Evolutionary conservation across 2,329 filamentous ascomycete genomes (phyloP), one percentile per base, ranked within the genome.

Genomic region (Penicillium thymicola): DNA sequence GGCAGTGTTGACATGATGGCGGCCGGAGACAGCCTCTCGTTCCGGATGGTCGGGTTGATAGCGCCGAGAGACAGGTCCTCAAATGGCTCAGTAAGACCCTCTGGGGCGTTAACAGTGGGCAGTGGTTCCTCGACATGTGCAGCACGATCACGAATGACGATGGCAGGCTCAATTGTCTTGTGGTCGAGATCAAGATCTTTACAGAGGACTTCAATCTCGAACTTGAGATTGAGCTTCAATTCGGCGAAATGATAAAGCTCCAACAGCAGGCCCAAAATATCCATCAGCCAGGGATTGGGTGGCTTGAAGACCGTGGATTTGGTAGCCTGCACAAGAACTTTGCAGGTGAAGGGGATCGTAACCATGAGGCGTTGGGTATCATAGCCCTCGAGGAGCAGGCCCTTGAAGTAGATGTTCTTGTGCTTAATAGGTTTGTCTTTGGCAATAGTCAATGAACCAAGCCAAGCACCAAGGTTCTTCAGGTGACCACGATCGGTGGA

Each of bases 201-300:
- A 79, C 92, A 99, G 25, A 99, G 82, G 27, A 99, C 92, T 74
- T 99, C 94, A 56, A 99, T 97, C 74, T 99, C 94, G 66, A 99
- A 99, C 68, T 97, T 99, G 50, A 96, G 86, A 65, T 97, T 97
- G 37, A 99, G 83, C 73, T 97, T 97, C 54, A 99, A 79, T 66
- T 97, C 93, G 14, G 90, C 91, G 67, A 89, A 89, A 68, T 96
- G 89, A 69, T 99, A 99, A 4, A 99, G 82, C 70, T 99, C 95
- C 66, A 96, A 90, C 36, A 99, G 82, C 8, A 97, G 80, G 61
- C 90, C 85, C 54, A 99, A 85, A 52, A 99, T 94, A 67, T 99
- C 94, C 89, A 97, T 96, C 43, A 97, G 75, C 94, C 94, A 99
- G 1, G 94, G 94, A 67, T 99, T 99, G 1, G 94, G 94, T 11